Percentiles rank a stretch among this genome's conserved stretches.
phyloP scores from a whole-genome alignment of 805 yeast species.

The Ogataea thermomethanolica region DNA sequence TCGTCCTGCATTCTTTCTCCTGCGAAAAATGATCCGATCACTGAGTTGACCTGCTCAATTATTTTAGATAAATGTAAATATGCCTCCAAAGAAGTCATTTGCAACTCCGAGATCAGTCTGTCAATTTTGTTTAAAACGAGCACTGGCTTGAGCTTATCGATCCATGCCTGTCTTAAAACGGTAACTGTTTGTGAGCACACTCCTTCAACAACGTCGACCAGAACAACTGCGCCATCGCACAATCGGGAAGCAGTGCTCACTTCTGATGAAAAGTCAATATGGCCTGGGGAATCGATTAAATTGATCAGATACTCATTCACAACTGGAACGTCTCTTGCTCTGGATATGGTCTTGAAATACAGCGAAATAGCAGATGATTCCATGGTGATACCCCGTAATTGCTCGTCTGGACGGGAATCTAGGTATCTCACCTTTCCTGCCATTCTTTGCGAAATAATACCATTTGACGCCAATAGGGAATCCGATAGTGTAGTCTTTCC shows the following conservation, averaged over 20 bases:
- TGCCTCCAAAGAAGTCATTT: slow-evolving; percentile 80
- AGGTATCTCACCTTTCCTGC: slow-evolving; percentile 93
- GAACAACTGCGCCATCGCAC: slow-evolving; percentile 94
- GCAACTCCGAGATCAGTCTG: slow-evolving; percentile 76
- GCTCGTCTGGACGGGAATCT: slow-evolving; percentile 95
- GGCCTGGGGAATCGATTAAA: slow-evolving; percentile 98
- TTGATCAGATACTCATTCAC: slow-evolving; percentile 81
- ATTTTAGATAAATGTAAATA: slow-evolving; percentile 72
- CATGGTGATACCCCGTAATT: slow-evolving; percentile 95
- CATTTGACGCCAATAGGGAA: slow-evolving; percentile 89
- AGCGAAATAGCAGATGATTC: slow-evolving; percentile 93
- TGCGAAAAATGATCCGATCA: slow-evolving; percentile 86
- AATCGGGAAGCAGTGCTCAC: slow-evolving; percentile 93
- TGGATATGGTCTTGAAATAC: slow-evolving; percentile 69
- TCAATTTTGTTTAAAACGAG: slow-evolving; percentile 90
- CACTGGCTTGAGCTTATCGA: slow-evolving; percentile 82
- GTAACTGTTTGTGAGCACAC: slow-evolving; percentile 97
- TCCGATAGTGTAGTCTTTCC: slow-evolving; percentile 96
- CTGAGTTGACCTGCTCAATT: slow-evolving; percentile 92
- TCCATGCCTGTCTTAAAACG: slow-evolving; percentile 93
- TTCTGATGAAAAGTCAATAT: slow-evolving; percentile 93
- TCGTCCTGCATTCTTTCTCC: slow-evolving; percentile 93
- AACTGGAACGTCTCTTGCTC: slow-evolving; percentile 23
- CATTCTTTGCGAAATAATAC: slow-evolving; percentile 89
- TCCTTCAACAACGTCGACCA: slow-evolving; percentile 97